Evolutionary conservation across 1,284 basidiomycete species (phyloP), one percentile per base, ranked within the genome.

Genomic region (Hemileccinum hortonii): DNA sequence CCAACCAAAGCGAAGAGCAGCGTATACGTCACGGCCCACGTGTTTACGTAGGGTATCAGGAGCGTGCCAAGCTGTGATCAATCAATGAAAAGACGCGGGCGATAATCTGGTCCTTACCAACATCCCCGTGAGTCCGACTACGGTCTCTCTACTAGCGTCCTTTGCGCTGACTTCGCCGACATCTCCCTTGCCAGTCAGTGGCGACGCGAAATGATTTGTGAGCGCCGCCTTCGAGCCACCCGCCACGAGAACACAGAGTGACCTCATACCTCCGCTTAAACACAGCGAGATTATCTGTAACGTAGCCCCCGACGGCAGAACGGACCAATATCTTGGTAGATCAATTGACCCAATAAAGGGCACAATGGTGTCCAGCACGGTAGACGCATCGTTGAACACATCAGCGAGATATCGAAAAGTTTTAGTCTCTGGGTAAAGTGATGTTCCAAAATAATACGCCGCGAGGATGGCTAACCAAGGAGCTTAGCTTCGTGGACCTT

Each of bases 321-420:
- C 24, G 5, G 66, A 46, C 50, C 49, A 46, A 53, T 56, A 52
- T 57, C 30, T 24, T 30, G 54, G 44, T 50, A 61, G 61, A n/a
- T 69, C 56, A 8, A 71, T 54, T 2, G 72, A 66, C 32, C 64
- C 73, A 19, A 86, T 72, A 16, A 80, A 64, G 1, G 85, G 85
- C 0, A 84, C 83, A 8, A 86, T 56, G 2, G 79, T 79, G 54
- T 86, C 84, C 21, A 84, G 67, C 11, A 84, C 69, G 43, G 83
- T 75, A 2, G 83, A 76, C 0, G 71, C 65, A 56, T 87, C 85
- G 51, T 86, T 87, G 54, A 84, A 71, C 16, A 86, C 70, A 57
- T 88, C 85, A 0, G 84, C 86, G n/a, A 86, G 72, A 42, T 86
- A 73, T n/a, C 85, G 79, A 58, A 84, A 87, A 3, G 75, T 82